phyloP scores from a whole-genome alignment of 257 asterid species.

The Capsicum rhomboideum region DNA sequence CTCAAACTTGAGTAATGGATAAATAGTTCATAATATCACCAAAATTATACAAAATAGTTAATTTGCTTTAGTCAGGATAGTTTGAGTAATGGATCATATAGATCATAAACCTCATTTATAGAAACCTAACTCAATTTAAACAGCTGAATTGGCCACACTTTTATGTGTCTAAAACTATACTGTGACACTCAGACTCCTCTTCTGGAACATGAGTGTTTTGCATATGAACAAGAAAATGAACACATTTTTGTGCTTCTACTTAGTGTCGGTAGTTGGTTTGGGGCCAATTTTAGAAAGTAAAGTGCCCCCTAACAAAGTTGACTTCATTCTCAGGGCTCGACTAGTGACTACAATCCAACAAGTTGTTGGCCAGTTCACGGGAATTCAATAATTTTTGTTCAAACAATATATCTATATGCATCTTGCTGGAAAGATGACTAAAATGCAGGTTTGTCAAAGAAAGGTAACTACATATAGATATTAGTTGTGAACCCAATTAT shows the following conservation, averaged over 20 bases:
- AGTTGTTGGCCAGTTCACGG: no score
- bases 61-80: slow-evolving; percentile 13
- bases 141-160: neutral
- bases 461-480: neutral
- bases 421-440: no score
- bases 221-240: neutral
- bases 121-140: neutral
- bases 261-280: neutral
- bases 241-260: neutral
- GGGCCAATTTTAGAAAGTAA: neutral
- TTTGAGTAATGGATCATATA: neutral
- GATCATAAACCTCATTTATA: no score
- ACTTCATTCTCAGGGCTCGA: neutral
- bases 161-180: neutral
- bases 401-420: no score
- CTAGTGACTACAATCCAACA: no score
- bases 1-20: no score
- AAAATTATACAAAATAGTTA: slow-evolving; percentile 9
- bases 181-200: neutral
- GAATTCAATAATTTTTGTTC: no score
- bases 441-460: no score
- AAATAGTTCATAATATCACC: neutral
- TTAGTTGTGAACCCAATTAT: neutral
- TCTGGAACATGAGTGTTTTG: neutral
- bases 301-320: neutral